phyloP scores from a whole-genome alignment of 768 basidiomycete genomes.

The Roridomyces roridus region DNA sequence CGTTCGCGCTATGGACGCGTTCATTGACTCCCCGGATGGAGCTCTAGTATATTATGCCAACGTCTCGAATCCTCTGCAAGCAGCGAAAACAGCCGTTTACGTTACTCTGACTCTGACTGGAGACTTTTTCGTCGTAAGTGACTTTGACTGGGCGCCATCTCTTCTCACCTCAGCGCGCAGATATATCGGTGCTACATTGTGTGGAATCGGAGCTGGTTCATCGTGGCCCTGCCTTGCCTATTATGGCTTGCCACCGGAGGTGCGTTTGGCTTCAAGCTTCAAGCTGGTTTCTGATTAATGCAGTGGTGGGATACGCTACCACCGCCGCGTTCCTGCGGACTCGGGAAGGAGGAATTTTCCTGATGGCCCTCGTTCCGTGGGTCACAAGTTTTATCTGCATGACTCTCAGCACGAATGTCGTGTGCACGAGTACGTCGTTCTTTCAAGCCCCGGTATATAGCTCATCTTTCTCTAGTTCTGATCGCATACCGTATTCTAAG shows the following conservation, averaged over 20 bases:
- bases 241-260: background rate
- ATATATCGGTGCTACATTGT: slow-evolving; percentile 9
- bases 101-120: slow-evolving; percentile 5
- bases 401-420: slow-evolving; percentile 4
- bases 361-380: slow-evolving; percentile 2
- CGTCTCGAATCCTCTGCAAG: slow-evolving; percentile 6
- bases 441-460: background rate
- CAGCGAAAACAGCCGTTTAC: slow-evolving; percentile 14
- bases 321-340: background rate
- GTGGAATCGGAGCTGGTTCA: slow-evolving; percentile 3
- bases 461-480: background rate
- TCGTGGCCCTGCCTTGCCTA: background rate
- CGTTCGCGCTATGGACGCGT: slow-evolving; percentile 6
- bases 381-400: slow-evolving; percentile 3
- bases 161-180: too few species aligned
- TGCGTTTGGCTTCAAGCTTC: too few species aligned
- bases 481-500: slow-evolving; percentile 14
- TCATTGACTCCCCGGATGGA: slow-evolving; percentile 1
- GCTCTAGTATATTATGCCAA: slow-evolving; percentile 9
- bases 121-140: slow-evolving; percentile 16
- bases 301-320: slow-evolving; percentile 12
- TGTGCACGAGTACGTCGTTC: slow-evolving; percentile 12
- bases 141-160: too few species aligned
- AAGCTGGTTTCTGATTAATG: background rate
- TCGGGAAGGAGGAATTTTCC: slow-evolving; percentile 3